Evolutionary conservation across 495 filamentous ascomycete genomes (phyloP).

Genomic region (Penicillium paradoxum): DNA sequence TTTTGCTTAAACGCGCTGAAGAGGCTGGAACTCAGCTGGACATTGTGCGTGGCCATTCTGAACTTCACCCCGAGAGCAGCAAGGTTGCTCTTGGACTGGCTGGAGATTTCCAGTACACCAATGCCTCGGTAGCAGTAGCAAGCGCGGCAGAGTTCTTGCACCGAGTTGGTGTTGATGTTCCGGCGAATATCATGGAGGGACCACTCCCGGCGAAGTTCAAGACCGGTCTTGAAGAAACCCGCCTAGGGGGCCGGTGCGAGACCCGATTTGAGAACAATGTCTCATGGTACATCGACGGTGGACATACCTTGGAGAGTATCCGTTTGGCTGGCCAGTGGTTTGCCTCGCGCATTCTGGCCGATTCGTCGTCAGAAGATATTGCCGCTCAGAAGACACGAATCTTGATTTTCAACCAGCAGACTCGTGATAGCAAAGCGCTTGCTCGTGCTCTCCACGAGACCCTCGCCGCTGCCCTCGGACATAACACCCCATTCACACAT

Average conservation of each 20-base stretch:
- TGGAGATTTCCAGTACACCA: conserved; percentile 78
- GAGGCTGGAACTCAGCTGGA: conserved; percentile 59
- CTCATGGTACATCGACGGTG: conserved; percentile 85
- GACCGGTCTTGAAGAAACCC: conserved; percentile 67
- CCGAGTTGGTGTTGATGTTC: conserved; percentile 39
- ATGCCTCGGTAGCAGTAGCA: conserved; percentile 77
- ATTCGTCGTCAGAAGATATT: conserved; percentile 44
- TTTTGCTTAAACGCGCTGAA: conserved; percentile 64
- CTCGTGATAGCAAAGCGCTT: conserved; percentile 63
- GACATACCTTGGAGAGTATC: conserved; percentile 87
- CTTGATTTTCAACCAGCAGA: conserved; percentile 95
- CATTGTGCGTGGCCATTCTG: conserved; percentile 58
- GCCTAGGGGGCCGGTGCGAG: conserved; percentile 81
- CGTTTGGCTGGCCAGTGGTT: conserved; percentile 80
- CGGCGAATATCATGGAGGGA: conserved; percentile 43
- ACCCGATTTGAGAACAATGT: conserved; percentile 62
- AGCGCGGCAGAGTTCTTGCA: conserved; percentile 59
- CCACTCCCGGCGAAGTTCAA: conserved; percentile 62
- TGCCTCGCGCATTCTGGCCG: conserved; percentile 44
- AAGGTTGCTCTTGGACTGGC: conserved; percentile 67
- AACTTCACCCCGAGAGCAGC: conserved; percentile 42
- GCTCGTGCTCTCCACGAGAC: conserved; percentile 63
- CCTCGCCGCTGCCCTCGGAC: conserved; percentile 52
- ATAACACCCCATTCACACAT: conserved; percentile 62
- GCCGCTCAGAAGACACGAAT: conserved; percentile 47